Evolutionary conservation across 2,329 filamentous ascomycete species (phyloP).

Genomic region (Exophiala sp.): DNA sequence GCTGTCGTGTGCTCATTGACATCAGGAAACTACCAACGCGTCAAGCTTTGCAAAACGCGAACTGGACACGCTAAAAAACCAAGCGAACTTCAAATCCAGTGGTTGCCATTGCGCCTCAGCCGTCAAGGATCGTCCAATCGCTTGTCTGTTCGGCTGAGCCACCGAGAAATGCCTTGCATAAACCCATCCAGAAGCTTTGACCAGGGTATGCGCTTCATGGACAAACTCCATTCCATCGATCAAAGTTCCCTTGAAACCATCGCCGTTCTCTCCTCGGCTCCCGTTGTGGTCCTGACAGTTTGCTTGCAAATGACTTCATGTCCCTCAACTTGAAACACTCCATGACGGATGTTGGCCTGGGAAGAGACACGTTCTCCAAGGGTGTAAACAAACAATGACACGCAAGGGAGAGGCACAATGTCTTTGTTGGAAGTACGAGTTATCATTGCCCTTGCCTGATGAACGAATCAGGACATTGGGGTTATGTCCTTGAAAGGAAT

Average conservation of each 20-base stretch:
- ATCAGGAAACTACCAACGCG: neutral
- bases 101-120: neutral
- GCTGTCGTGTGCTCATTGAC: neutral
- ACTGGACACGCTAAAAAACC: conserved; percentile 7
- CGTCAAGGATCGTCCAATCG: neutral
- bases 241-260: neutral
- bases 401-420: neutral
- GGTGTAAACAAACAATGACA: conserved; percentile 2
- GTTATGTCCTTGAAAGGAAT: no score
- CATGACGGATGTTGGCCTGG: conserved; percentile 3
- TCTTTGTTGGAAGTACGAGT: no score
- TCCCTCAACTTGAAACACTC: conserved; percentile 2
- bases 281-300: neutral
- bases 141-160: neutral
- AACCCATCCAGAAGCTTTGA: neutral
- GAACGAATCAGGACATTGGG: no score
- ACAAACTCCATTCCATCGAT: neutral
- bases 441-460: no score
- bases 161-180: no score
- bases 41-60: conserved; percentile 8
- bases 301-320: neutral
- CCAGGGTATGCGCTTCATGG: neutral
- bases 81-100: neutral
- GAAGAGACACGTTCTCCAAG: neutral
- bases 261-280: neutral